A percentile compares a stretch with the other conserved stretches of the same genome.
phyloP scores from a whole-genome alignment of 805 yeast genomes.

The Spathaspora sp. region DNA sequence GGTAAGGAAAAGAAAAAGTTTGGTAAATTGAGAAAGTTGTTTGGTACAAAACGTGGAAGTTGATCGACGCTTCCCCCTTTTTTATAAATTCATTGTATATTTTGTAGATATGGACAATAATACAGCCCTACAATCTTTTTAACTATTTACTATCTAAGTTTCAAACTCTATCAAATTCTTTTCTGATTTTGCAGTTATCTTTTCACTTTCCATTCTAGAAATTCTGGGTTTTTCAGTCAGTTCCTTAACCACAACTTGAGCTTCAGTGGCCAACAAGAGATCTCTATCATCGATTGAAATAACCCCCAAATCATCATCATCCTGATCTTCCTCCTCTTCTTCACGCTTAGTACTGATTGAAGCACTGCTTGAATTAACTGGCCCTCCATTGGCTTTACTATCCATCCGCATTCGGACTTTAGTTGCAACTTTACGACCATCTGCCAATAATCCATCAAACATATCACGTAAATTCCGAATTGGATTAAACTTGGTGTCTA shows the following conservation, averaged over 20 bases:
- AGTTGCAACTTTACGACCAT: constrained; percentile 87
- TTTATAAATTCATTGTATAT: constrained; percentile 1
- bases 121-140: too few species aligned
- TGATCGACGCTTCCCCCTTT: background rate
- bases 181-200: constrained; percentile 7
- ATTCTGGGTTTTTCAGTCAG: background rate
- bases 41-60: constrained; percentile 19
- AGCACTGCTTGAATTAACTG: constrained; percentile 11
- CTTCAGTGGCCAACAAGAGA: constrained; percentile 47
- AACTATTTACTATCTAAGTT: constrained; percentile 13
- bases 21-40: constrained; percentile 35
- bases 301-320: constrained; percentile 43
- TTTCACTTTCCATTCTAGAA: background rate
- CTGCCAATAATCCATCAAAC: constrained; percentile 88
- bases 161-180: constrained; percentile 44
- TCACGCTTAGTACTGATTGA: constrained; percentile 20
- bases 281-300: constrained; percentile 45
- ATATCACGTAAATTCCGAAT: constrained; percentile 72
- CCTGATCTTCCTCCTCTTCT: constrained; percentile 43
- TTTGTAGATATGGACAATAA: background rate
- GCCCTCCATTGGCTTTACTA: constrained; percentile 41
- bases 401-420: constrained; percentile 89
- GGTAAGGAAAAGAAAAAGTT: constrained; percentile 37
- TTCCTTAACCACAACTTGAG: constrained; percentile 32
- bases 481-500: constrained; percentile 42